These are phyloP conservation scores for Nemania diffusa DNA, from an alignment of 2,329 filamentous ascomycete genomes.

Conservation along the genomic window DNA sequence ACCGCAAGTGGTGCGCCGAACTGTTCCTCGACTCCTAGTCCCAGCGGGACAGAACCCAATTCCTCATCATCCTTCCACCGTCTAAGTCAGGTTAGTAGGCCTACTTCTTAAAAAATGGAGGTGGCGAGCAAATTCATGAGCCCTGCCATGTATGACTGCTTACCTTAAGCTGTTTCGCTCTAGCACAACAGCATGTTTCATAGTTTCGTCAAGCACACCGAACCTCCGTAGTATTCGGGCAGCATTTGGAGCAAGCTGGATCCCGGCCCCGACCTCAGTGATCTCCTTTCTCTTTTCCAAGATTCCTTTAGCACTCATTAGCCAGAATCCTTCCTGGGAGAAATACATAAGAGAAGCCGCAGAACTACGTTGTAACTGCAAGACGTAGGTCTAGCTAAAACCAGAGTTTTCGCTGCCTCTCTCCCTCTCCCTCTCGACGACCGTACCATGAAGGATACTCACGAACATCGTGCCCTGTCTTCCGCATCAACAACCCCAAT, in stretches of 20 bases:
- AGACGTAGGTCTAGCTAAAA: background rate
- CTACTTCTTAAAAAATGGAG: background rate
- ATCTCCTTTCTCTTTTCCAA: constrained; percentile 51
- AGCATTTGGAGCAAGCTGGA: constrained; percentile 53
- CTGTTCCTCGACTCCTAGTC: constrained; percentile 29
- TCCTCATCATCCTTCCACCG: constrained; percentile 44
- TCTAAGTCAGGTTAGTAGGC: constrained; percentile 27
- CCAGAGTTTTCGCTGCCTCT: too few species aligned
- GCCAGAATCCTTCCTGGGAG: background rate
- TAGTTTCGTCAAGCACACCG: constrained; percentile 43
- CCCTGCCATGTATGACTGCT: background rate
- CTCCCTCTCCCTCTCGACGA: background rate
- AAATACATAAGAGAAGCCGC: background rate
- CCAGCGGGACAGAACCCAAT: constrained; percentile 38
- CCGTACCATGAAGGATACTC: background rate
- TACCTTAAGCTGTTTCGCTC: constrained; percentile 48
- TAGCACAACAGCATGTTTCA: constrained; percentile 39
- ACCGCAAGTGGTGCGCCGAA: constrained; percentile 43
- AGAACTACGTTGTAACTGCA: background rate
- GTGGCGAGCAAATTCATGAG: background rate
- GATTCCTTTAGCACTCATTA: constrained; percentile 38
- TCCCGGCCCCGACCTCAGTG: constrained; percentile 53
- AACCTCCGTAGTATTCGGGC: constrained; percentile 47
- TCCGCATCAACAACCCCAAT: constrained; percentile 52
- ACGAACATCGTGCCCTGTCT: constrained; percentile 35